Base-by-base conservation (phyloP, 768 basidiomycete genomes). In the Lactifluus volemus region DNA sequence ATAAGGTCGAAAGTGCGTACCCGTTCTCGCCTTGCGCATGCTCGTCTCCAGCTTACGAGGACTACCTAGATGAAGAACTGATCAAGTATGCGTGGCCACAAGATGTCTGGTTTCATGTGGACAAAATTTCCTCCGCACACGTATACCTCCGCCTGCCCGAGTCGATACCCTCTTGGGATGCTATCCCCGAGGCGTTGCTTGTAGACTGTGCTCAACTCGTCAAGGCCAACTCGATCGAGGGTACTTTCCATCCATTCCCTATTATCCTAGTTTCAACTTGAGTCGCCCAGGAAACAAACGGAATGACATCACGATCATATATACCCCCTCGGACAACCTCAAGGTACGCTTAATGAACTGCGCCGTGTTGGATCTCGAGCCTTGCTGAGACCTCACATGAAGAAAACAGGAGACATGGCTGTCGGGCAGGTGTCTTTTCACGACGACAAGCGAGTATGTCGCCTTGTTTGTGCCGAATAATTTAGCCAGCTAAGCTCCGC, bases 361-460 rank as follows among this genome's bases (percentile, higher is more conserved):
- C 25, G 5, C 30, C 44, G 25, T 19, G 25, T 7, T 49, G 19
- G 19, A n/a, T 39, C 4, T 34, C n/a, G 21, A 39, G 19, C 15
- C 14, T 11, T 21, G 7, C 49, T 15, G 17, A 44, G 21, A 36
- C 34, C 1, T 52, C 51, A 2, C 19, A 49, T 15, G 10, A 68
- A 95, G 91, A 99, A 99, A 92, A 87, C 89, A 7, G 96, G 96
- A 3, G 93, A 96, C 70, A 98, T 97, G 93, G 94, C 92, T 3
- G 86, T 96, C 3, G 97, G 97, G 0, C 89, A 94, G 68, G 97
- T 99, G 0, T 89, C 92, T 0, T 98, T 99, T 72, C 90, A 98
- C 66, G 89, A 78, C 59, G 92, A 97, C 69, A 93, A 96, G 70
- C 79, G 79, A 74, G 92, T 92, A 64, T 42, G 79, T 47, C 32